A percentile compares a stretch with the other conserved stretches of the same genome.
Evolutionary conservation across 768 basidiomycete genomes (phyloP).

Genomic region (Gloeopeniophorella convolvens): DNA sequence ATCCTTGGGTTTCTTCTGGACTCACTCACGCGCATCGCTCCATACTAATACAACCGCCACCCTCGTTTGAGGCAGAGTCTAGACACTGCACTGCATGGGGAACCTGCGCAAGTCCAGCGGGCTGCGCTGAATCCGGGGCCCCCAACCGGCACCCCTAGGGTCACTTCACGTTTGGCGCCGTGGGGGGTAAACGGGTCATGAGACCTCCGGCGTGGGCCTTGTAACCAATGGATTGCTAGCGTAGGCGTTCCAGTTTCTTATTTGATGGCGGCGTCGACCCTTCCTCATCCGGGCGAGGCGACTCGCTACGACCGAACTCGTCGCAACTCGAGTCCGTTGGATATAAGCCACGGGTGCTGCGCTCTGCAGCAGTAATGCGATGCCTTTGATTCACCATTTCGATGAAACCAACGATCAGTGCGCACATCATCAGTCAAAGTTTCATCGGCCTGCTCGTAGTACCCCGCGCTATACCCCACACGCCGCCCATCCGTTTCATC

Average conservation of each 20-base stretch:
- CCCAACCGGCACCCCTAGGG: conserved; percentile 13
- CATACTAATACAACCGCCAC: too few relatives aligned
- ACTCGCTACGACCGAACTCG: not conserved
- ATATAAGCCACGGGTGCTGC: not conserved
- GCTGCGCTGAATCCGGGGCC: not conserved
- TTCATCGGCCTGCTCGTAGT: not conserved
- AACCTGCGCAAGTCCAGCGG: too few relatives aligned
- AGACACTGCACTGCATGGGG: too few relatives aligned
- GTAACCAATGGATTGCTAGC: not conserved
- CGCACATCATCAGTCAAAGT: not conserved
- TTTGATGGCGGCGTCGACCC: too few relatives aligned
- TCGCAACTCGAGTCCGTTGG: conserved; percentile 4
- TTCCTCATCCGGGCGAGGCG: too few relatives aligned
- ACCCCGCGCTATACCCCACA: conserved; percentile 19
- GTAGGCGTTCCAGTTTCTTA: not conserved
- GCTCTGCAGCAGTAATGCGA: too few relatives aligned
- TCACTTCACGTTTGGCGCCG: conserved; percentile 15
- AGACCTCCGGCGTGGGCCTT: not conserved
- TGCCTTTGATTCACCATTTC: not conserved
- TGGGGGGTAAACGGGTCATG: conserved; percentile 8
- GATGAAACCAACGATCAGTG: not conserved
- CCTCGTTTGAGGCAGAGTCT: too few relatives aligned
- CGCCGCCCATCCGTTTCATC: conserved; percentile 7
- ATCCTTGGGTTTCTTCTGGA: too few relatives aligned
- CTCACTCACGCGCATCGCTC: too few relatives aligned